Evolutionary conservation across 176 grass and related monocot species (phyloP).

Genomic region (Triticum turgidum): DNA sequence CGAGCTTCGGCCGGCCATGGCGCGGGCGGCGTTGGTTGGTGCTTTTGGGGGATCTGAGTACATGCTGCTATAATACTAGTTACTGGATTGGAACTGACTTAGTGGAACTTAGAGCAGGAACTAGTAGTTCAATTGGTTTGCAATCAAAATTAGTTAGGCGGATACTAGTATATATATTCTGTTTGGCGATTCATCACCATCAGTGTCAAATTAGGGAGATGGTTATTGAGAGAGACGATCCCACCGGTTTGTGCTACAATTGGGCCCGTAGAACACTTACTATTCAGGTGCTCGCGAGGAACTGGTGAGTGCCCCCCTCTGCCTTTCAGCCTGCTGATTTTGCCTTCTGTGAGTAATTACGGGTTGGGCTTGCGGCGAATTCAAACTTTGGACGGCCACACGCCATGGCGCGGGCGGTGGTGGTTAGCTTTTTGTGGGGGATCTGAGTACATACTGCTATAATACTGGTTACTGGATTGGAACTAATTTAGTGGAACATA

Average conservation of each 20-base stretch:
- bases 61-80: background rate
- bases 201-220: background rate
- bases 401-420: background rate
- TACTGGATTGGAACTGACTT: background rate
- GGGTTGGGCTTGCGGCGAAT: background rate
- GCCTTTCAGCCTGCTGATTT: background rate
- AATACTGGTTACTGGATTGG: too few relatives aligned
- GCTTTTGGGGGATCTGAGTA: background rate
- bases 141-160: background rate
- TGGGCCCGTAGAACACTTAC: too few relatives aligned
- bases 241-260: too few relatives aligned
- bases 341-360: background rate
- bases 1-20: background rate
- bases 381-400: background rate
- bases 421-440: background rate
- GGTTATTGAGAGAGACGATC: background rate
- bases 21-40: background rate
- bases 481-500: background rate
- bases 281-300: conserved; percentile 74
- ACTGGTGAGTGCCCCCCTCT: conserved; percentile 49
- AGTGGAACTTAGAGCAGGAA: background rate
- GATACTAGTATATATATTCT: background rate
- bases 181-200: background rate
- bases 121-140: background rate
- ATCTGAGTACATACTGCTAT: background rate